phyloP scores from a whole-genome alignment of 1,284 basidiomycete genomes.

The Leccinum pachyderme region DNA sequence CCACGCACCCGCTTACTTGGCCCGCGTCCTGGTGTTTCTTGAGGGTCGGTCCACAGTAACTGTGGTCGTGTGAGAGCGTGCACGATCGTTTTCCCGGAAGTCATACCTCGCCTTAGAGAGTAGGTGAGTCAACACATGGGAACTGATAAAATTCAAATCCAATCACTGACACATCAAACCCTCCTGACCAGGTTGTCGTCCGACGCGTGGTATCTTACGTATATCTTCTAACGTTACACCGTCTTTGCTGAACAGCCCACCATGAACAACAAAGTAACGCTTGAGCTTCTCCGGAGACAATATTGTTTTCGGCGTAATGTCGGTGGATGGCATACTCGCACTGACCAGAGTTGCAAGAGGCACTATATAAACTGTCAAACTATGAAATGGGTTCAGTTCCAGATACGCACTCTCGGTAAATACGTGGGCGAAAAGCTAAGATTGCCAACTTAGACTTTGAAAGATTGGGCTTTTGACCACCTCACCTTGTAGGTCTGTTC shows the following conservation, averaged over 20 bases:
- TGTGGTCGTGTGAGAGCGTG: slow-evolving; percentile 26
- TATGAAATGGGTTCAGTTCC: neutral
- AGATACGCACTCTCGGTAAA: slow-evolving; percentile 77
- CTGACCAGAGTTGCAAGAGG: slow-evolving; percentile 87
- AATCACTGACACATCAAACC: slow-evolving; percentile 85
- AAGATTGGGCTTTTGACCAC: slow-evolving; percentile 1
- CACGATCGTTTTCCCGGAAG: neutral
- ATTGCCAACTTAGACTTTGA: slow-evolving; percentile 12
- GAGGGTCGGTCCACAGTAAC: slow-evolving; percentile 94
- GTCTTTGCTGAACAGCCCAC: slow-evolving; percentile 94
- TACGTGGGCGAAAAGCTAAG: slow-evolving; percentile 84
- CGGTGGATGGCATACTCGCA: slow-evolving; percentile 62
- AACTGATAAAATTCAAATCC: neutral
- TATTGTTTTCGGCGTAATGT: slow-evolving; percentile 51
- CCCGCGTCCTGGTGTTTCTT: slow-evolving; percentile 86
- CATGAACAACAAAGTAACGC: slow-evolving; percentile 95
- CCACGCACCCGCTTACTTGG: slow-evolving; percentile 86
- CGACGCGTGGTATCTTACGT: slow-evolving; percentile 82
- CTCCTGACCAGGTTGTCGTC: slow-evolving; percentile 90
- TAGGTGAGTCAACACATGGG: slow-evolving; percentile 8
- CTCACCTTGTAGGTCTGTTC: slow-evolving; percentile 84
- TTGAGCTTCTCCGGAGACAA: slow-evolving; percentile 83
- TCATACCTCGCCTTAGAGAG: slow-evolving; percentile 53
- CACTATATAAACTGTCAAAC: slow-evolving; percentile 46
- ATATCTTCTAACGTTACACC: slow-evolving; percentile 92